Base-by-base conservation (phyloP, 2,329 filamentous ascomycete species). In the Sphaerulina musiva region DNA sequence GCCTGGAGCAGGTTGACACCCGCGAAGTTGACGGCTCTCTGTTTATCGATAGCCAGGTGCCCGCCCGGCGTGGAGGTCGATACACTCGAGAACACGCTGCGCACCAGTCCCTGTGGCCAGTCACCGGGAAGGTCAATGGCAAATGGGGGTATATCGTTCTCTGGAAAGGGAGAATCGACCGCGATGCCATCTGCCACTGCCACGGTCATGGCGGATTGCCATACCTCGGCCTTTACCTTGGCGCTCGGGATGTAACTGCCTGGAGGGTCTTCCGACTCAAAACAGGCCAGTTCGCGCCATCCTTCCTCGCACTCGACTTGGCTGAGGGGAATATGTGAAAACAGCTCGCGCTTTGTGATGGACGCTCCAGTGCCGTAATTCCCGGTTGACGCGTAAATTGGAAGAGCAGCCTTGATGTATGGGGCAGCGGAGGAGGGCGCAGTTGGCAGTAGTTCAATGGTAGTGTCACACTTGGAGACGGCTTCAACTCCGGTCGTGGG, bases 261-360 rank as follows among this genome's bases (percentile, higher is more conserved):
- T 36, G 36, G 39, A 49, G 60, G 62, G 32, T 62, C 52, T 6
- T 39, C 50, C n/a, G 57, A 64, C 54, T 81, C 75, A 66, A 82
- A 83, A 31, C 76, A 80, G 61, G 77, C 74, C 10, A 81, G 59
- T 40, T 77, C 72, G 38, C 62, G 64, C 78, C 79, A 83, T 2
- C 67, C 77, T 7, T 58, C 56, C 54, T 77, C 70, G 58, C 78
- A 82, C 62, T 82, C 75, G 5, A 63, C 72, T 12, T 73, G 62
- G 14, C 79, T 81, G 17, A 81, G 66, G 2, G 80, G 80, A 3
- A 81, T 70, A 62, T 81, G 69, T 8, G 66, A 66, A 57, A 80
- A 78, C 2, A 81, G 54, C 39, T 64, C 56, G 4, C 66, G 61
- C 55, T 74, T 75, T 29, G 67, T 66, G 26, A 65, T 63, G 45